Base-by-base conservation (phyloP, 2,329 filamentous ascomycete genomes). In the Fusarium piperis region DNA sequence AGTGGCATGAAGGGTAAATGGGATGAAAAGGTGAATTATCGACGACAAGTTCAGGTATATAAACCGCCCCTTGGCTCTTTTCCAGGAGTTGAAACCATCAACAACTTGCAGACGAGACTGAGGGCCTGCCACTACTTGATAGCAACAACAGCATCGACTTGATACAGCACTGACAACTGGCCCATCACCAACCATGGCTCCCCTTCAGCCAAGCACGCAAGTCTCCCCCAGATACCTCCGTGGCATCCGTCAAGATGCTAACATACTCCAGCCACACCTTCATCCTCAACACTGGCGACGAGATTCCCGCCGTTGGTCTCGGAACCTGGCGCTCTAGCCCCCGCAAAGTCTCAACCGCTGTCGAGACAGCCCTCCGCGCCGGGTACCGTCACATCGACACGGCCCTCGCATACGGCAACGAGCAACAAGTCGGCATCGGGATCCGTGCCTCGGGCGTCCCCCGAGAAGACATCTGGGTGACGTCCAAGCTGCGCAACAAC, bases 401-500 rank as follows among this genome's bases (percentile, higher is more conserved):
- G 23, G 92, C 93, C 55, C 86, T 92, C 68, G 92, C 90, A 57
- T 96, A 96, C 80, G 91, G 90, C 79, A 96, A 95, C 82, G 93
- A 93, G 80, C 82, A 83, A 58, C 90, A 92, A 77, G 90, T 93
- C 20, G 91, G 91, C 67, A 81, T 85, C 61, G 91, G 90, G 60
- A 91, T 93, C 79, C 85, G 85, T 72, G 87, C 87, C 55, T 88
- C 88, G 3, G 90, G 89, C 32, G 87, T 93, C 2, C 87, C 90
- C n/a, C 87, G 91, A 26, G 83, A 86, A 62, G 83, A 92, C 75
- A 89, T 93, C 79, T 93, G 89, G 87, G 81, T 93, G 64, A 95
- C 93, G 59, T 94, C 93, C 75, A 97, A 96, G 87, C 89, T 95
- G 60, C 89, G 93, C 85, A 94, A 95, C 86, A 87, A 91, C 57